phyloP scores from a whole-genome alignment of 495 filamentous ascomycete species.

The Staphylotrichum tortipilum region DNA sequence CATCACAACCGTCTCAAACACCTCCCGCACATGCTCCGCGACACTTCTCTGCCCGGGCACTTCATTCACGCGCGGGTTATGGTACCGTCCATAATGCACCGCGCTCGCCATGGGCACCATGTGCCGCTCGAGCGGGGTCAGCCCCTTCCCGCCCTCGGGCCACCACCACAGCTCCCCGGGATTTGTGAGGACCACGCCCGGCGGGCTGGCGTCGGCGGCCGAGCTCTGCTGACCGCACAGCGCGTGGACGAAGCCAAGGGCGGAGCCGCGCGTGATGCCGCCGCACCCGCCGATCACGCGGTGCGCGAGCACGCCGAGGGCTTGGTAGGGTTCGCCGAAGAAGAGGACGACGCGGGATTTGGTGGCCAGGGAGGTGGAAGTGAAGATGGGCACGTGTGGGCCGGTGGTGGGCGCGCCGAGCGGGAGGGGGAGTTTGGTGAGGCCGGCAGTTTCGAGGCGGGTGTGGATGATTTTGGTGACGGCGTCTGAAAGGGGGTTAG shows the following conservation, averaged over 20 bases:
- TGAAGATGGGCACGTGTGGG: constrained; percentile 61
- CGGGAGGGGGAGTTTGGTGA: constrained; percentile 54
- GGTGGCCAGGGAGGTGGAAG: constrained; percentile 46
- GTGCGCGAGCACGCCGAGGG: constrained; percentile 67
- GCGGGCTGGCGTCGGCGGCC: constrained; percentile 19
- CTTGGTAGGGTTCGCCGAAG: constrained; percentile 60
- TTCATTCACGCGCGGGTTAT: constrained; percentile 40
- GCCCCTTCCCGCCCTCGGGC: constrained; percentile 43
- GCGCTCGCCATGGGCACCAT: constrained; percentile 46
- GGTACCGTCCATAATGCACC: constrained; percentile 35
- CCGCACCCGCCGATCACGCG: constrained; percentile 49
- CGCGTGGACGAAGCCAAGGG: constrained; percentile 50
- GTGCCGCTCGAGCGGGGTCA: constrained; percentile 47
- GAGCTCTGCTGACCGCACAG: constrained; percentile 33
- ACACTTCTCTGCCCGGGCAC: constrained; percentile 46
- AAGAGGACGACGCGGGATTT: constrained; percentile 59
- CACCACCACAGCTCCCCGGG: constrained; percentile 63
- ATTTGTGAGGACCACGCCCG: constrained; percentile 62
- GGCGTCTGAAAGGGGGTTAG: constrained; percentile 40
- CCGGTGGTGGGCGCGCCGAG: constrained; percentile 32
- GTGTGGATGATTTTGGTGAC: constrained; percentile 49
- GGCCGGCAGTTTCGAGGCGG: constrained; percentile 51
- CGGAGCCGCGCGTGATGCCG: constrained; percentile 58
- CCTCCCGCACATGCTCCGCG: constrained; percentile 49
- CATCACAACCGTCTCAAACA: constrained; percentile 55